Conservation (phyloP, 148 eudicot species). For the Polygonum aviculare region DNA sequence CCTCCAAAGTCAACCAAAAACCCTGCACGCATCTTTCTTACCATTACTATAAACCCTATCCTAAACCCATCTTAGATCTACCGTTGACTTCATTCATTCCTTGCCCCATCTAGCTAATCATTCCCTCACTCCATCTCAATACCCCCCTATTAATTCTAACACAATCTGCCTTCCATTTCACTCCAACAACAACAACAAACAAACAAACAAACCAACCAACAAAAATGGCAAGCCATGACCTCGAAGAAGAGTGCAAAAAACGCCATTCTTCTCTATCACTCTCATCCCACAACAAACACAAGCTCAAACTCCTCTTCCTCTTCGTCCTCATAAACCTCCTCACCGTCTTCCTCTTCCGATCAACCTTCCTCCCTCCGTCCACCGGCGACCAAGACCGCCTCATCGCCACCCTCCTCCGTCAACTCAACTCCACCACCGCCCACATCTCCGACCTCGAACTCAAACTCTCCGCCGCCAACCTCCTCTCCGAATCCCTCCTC, state of each 20-base stretch:
- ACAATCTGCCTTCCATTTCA: background rate
- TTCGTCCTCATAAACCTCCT: conserved; percentile 43
- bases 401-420: conserved; percentile 39
- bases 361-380: conserved; percentile 16
- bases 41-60: no score
- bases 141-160: background rate
- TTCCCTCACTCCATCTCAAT: background rate
- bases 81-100: background rate
- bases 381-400: conserved; percentile 25
- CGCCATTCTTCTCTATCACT: background rate
- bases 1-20: no score
- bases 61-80: no score
- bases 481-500: conserved; percentile 23
- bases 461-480: background rate
- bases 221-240: background rate
- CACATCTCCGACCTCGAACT: conserved; percentile 28
- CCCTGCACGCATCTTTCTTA: no score
- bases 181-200: background rate
- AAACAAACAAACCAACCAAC: background rate
- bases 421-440: conserved; percentile 68
- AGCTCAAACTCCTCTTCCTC: background rate
- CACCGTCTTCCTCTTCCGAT: conserved; percentile 57
- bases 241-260: background rate
- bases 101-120: background rate
- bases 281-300: background rate